These are phyloP conservation scores for Cryptosporidium andersoni DNA, from an alignment of 169 alveolate genomes.

Conservation along the genomic window DNA sequence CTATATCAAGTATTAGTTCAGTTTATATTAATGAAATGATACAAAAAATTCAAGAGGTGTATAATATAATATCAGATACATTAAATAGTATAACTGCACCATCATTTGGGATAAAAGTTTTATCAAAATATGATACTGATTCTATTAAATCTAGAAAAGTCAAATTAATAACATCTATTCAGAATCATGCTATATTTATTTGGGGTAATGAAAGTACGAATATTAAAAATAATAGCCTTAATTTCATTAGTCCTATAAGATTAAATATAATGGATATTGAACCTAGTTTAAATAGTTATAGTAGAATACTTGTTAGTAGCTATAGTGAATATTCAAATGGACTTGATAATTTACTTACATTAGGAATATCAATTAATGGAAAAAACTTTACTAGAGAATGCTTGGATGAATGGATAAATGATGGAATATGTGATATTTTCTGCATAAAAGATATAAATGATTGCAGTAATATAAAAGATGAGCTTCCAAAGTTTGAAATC, in stretches of 20 bases:
- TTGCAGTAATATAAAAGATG: conserved; percentile 16
- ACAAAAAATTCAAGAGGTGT: neutral
- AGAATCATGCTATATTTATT: conserved; percentile 11
- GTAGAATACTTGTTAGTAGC: conserved; percentile 25
- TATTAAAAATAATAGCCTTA: neutral
- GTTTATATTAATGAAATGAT: conserved; percentile 15
- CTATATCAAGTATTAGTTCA: neutral
- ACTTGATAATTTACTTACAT: conserved; percentile 33
- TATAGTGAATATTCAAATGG: conserved; percentile 26
- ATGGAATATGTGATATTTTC: conserved; percentile 46
- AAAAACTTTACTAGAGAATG: conserved; percentile 3
- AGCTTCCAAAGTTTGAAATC: neutral
- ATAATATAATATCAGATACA: conserved; percentile 2
- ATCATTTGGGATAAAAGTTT: conserved; percentile 33
- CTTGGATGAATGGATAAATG: conserved; percentile 28
- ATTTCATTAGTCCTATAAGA: neutral
- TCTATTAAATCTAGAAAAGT: conserved; percentile 37
- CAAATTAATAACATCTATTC: neutral
- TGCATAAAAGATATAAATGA: conserved; percentile 24
- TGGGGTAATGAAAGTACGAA: neutral
- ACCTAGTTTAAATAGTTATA: neutral
- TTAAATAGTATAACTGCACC: conserved; percentile 34
- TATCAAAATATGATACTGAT: conserved; percentile 55
- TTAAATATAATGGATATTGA: conserved; percentile 6
- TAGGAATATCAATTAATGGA: conserved; percentile 8